phyloP scores from a whole-genome alignment of 2,329 filamentous ascomycete species.

The Basipetospora chlamydospora region DNA sequence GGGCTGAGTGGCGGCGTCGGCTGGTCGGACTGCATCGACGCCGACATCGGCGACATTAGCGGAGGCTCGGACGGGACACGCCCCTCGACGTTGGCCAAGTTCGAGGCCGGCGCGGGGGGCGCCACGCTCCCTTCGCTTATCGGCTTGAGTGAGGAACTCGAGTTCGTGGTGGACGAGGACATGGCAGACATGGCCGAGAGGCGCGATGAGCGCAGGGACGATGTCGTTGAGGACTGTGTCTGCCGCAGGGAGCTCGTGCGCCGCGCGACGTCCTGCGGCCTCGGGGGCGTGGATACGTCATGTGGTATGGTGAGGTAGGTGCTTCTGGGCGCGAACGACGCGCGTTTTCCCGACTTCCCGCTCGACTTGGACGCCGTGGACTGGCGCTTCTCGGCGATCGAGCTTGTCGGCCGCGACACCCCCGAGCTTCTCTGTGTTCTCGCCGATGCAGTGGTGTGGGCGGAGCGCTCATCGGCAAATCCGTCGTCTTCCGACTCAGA shows the following conservation, averaged over 20 bases:
- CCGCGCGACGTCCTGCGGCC: not conserved
- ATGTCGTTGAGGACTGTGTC: constrained; percentile 7
- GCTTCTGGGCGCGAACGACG: constrained; percentile 24
- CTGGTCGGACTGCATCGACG: constrained; percentile 17
- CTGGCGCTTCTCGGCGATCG: constrained; percentile 2
- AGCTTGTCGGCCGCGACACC: no score
- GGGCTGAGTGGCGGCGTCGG: constrained; percentile 38
- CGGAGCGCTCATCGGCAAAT: constrained; percentile 11
- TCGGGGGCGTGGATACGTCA: constrained; percentile 1
- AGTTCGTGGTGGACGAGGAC: constrained; percentile 17
- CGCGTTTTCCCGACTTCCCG: constrained; percentile 21
- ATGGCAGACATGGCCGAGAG: constrained; percentile 18
- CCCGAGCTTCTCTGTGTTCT: no score
- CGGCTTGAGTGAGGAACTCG: no score
- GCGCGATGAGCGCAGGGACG: constrained; percentile 13
- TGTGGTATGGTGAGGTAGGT: constrained; percentile 28
- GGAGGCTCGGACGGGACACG: constrained; percentile 5
- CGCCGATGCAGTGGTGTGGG: not conserved
- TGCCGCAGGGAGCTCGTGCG: constrained; percentile 16
- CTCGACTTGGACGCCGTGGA: constrained; percentile 13
- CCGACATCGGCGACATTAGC: constrained; percentile 3
- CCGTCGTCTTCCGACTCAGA: constrained; percentile 42
- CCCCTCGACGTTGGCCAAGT: constrained; percentile 2
- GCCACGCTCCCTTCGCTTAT: no score
- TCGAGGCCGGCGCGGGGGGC: constrained; percentile 14